Conservation (phyloP, 2,329 filamentous ascomycete genomes). For the Cladosporium sp. region DNA sequence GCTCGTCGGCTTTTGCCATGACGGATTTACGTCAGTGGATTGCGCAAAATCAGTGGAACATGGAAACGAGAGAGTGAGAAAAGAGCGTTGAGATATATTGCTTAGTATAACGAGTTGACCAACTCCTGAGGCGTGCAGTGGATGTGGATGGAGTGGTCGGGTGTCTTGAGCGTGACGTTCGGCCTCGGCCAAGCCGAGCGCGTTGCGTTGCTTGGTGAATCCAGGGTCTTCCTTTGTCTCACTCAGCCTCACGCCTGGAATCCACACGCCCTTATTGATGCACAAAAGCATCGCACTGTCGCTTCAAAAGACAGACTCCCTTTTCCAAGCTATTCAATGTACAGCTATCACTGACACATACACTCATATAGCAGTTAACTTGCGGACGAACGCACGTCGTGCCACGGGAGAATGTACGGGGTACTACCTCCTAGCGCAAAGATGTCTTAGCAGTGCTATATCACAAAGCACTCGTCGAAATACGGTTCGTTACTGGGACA, state of each 20-base stretch:
- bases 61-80: background rate
- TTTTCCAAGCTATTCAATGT: no score
- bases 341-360: no score
- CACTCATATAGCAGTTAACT: no score
- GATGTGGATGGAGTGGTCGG: background rate
- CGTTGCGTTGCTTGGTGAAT: background rate
- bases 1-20: conserved; percentile 19
- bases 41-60: background rate
- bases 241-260: background rate
- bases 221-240: background rate
- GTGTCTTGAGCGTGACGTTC: conserved; percentile 1
- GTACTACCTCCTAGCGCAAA: no score
- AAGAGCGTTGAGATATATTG: background rate
- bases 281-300: background rate
- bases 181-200: background rate
- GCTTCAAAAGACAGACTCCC: no score
- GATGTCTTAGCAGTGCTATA: no score
- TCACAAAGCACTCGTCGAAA: no score
- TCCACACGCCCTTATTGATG: background rate
- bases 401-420: no score
- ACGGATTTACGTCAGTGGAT: background rate
- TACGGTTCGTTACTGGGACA: no score
- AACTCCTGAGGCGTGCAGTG: background rate
- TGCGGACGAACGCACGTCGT: no score
- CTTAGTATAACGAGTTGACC: background rate